phyloP scores from a whole-genome alignment of 2,329 filamentous ascomycete genomes.

The Aspergillus spinulosporus region DNA sequence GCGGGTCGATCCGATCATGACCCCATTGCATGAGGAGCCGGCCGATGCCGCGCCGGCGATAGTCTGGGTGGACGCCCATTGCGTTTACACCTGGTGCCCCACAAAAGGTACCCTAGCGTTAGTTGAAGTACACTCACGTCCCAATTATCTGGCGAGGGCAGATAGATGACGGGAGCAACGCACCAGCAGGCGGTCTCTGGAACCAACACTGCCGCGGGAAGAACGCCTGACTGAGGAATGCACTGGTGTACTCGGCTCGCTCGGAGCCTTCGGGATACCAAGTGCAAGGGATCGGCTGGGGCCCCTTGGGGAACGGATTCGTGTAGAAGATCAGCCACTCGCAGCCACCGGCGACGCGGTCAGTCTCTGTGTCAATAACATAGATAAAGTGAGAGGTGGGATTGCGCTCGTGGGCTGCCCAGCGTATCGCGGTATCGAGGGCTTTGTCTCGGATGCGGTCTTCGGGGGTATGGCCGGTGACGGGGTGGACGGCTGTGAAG shows the following conservation, averaged over 20 bases:
- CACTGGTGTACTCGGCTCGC: slow-evolving; percentile 19
- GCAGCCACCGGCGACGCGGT: slow-evolving; percentile 17
- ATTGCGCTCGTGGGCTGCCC: slow-evolving; percentile 16
- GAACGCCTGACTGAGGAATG: slow-evolving; percentile 16
- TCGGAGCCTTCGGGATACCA: slow-evolving; percentile 22
- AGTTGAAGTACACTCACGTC: too few relatives aligned
- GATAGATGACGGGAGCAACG: too few relatives aligned
- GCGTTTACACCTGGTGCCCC: slow-evolving; percentile 10
- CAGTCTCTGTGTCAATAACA: slow-evolving; percentile 18
- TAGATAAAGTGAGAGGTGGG: slow-evolving; percentile 19
- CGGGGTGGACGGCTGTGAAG: slow-evolving; percentile 20
- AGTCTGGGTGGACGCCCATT: slow-evolving; percentile 23
- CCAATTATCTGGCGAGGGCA: too few relatives aligned
- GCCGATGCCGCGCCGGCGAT: slow-evolving; percentile 18
- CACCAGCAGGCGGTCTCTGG: slow-evolving; percentile 17
- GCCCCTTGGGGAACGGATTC: slow-evolving; percentile 21
- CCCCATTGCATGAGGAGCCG: slow-evolving; percentile 22
- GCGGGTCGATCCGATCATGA: slow-evolving; percentile 19
- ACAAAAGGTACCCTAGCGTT: too few relatives aligned
- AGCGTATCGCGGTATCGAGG: slow-evolving; percentile 20
- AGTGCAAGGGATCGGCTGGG: slow-evolving; percentile 20
- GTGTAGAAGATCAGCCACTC: slow-evolving; percentile 22
- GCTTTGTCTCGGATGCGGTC: slow-evolving; percentile 18
- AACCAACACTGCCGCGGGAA: slow-evolving; percentile 20
- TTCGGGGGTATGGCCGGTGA: slow-evolving; percentile 18